Evolutionary conservation across 257 asterid genomes (phyloP).

Genomic region (Eucommia ulmoides): DNA sequence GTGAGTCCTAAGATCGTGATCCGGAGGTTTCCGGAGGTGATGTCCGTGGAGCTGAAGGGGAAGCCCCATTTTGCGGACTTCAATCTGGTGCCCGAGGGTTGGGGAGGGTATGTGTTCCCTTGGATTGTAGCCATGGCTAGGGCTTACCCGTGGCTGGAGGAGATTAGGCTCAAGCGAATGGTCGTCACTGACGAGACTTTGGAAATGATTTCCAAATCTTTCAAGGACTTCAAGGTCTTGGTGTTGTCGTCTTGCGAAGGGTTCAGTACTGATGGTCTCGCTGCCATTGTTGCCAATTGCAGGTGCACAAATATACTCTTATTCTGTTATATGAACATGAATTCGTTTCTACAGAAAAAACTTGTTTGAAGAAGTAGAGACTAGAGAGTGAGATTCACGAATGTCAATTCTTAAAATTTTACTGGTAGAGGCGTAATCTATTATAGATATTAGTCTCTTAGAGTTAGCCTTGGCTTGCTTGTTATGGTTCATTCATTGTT

Average conservation of each 20-base stretch:
- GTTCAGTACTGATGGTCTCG: constrained; percentile 78
- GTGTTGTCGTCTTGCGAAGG: constrained; percentile 76
- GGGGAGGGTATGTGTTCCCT: constrained; percentile 73
- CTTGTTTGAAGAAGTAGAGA: too few species aligned
- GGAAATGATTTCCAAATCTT: constrained; percentile 71
- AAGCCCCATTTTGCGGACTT: constrained; percentile 96
- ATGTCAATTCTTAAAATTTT: too few species aligned
- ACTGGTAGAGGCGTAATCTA: too few species aligned
- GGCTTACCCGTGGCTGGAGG: constrained; percentile 76
- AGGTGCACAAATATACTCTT: constrained; percentile 46
- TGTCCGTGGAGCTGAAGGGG: constrained; percentile 70
- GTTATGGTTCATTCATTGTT: too few species aligned
- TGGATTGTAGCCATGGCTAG: constrained; percentile 63
- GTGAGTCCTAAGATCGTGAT: constrained; percentile 57
- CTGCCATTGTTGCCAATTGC: constrained; percentile 86
- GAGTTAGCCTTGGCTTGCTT: too few species aligned
- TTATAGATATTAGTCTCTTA: too few species aligned
- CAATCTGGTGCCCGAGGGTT: constrained; percentile 80
- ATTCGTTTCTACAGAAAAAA: too few species aligned
- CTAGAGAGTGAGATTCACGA: too few species aligned
- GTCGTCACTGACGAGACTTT: constrained; percentile 67
- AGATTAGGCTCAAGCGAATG: constrained; percentile 81
- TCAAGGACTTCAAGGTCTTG: constrained; percentile 65
- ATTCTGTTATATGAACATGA: too few species aligned
- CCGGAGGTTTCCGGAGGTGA: constrained; percentile 70